Evolutionary conservation across 768 basidiomycete genomes (phyloP).

Genomic region (Boletus barrowsii): DNA sequence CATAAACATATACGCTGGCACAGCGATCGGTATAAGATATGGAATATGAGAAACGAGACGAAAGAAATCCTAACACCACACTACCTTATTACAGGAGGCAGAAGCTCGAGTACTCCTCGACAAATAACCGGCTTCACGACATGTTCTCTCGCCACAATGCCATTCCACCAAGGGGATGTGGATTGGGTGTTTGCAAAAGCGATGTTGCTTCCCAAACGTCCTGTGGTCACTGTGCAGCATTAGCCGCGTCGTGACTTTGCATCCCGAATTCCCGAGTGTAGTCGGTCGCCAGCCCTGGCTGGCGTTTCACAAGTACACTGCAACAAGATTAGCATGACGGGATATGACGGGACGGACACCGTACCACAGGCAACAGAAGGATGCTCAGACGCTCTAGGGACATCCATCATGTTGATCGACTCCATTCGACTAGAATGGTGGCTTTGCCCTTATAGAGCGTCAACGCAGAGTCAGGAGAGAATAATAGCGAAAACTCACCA

Average conservation of each 20-base stretch:
- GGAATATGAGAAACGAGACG: no score
- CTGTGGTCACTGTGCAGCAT: no score
- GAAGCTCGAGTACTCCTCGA: no score
- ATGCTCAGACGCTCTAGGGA: neutral
- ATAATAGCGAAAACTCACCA: no score
- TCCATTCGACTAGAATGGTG: neutral
- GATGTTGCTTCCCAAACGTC: neutral
- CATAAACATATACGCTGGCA: no score
- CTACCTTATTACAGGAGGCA: no score
- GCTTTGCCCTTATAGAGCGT: neutral
- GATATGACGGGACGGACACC: neutral
- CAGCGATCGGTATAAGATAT: no score
- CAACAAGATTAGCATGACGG: neutral
- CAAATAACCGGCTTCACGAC: no score
- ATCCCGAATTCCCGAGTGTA: neutral
- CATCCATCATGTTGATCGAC: neutral
- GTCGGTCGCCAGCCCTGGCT: slow-evolving; percentile 11
- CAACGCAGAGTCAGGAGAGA: neutral
- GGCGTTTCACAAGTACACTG: slow-evolving; percentile 8
- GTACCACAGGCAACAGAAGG: slow-evolving; percentile 1
- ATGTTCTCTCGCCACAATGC: no score
- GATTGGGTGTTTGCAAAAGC: neutral
- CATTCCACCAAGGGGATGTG: no score
- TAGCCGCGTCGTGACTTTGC: neutral
- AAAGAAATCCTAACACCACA: no score